Base-by-base conservation (phyloP, 345 rosid species). In the Clausena lansium region DNA sequence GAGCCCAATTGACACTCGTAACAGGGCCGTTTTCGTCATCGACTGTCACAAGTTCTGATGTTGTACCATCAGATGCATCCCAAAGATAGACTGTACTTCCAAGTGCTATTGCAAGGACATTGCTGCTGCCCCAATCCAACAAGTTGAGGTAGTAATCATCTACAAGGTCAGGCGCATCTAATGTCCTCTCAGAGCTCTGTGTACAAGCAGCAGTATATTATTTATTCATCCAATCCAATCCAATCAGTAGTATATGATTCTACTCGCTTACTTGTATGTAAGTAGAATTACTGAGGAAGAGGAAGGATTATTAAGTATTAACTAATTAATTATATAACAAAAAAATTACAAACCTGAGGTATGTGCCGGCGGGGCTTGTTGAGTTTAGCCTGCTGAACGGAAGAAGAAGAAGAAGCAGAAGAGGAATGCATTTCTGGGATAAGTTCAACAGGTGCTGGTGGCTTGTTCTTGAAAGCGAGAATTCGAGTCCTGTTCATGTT, bases 381-480 rank as follows among this genome's bases (percentile, higher is more conserved):
- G 25, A 78, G 61, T 85, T 82, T 86, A 14, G 85, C 7, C 24
- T 66, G 81, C 54, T 73, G 72, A 70, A 61, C n/a, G 5, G 81
- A 36, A 50, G 76, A 24, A 13, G 81, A 76, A 6, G 50, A 14
- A 10, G 50, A 45, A 45, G 50, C 50, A 45, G 50, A 45, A 57
- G 76, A 24, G 10, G 81, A 79, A 6, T 71, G 66, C 20, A 77
- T 71, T 0, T 60, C 36, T 2, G 87, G 87, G 54, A 84, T 64
- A 15, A 52, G 50, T 15, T 86, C 80, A 61, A 79, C 81, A 0
- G 79, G 76, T 22, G 81, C 47, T 8, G 90, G 94, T 28, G 93
- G 88, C 79, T 90, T 94, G 89, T 87, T 88, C 79, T 83, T 86
- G 81, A 93, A 94, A 15, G 93, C 94, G 33, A 94, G 82, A 73